A percentile compares a stretch with the other conserved stretches of the same genome.
phyloP scores from a whole-genome alignment of 345 rosid species.

The Acer campestre region DNA sequence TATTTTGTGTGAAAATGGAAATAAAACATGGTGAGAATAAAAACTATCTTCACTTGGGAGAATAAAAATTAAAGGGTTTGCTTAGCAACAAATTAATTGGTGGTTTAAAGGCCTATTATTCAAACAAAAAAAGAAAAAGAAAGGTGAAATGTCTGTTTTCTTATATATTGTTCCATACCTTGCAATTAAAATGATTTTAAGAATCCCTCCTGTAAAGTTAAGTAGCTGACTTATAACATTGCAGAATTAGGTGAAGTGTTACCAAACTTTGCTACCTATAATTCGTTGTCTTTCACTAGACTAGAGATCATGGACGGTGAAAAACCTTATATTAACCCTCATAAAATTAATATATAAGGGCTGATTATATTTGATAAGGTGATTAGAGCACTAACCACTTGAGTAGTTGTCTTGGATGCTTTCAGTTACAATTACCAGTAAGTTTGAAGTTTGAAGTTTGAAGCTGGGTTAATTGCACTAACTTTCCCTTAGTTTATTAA shows the following conservation, averaged over 20 bases:
- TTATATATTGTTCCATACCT: constrained; percentile 15
- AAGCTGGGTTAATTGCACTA: no score
- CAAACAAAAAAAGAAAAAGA: background rate
- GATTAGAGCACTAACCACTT: no score
- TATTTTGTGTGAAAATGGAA: constrained; percentile 21
- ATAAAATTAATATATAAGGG: no score
- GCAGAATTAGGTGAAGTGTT: constrained; percentile 1
- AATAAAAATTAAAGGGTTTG: constrained; percentile 14
- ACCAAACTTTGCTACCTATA: constrained; percentile 10
- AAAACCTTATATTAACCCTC: no score
- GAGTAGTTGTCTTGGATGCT: background rate
- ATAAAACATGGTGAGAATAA: constrained; percentile 9
- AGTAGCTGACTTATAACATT: background rate
- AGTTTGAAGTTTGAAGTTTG: background rate
- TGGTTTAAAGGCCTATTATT: constrained; percentile 8
- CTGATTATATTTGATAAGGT: no score
- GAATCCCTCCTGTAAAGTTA: constrained; percentile 5
- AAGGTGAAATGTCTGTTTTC: constrained; percentile 38
- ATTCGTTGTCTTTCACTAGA: background rate
- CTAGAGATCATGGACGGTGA: background rate
- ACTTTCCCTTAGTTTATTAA: no score
- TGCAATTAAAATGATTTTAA: background rate
- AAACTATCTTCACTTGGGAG: background rate
- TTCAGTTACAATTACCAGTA: background rate
- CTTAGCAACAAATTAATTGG: constrained; percentile 27